phyloP scores from a whole-genome alignment of 2,329 filamentous ascomycete species.

The Cladophialophora immunda region DNA sequence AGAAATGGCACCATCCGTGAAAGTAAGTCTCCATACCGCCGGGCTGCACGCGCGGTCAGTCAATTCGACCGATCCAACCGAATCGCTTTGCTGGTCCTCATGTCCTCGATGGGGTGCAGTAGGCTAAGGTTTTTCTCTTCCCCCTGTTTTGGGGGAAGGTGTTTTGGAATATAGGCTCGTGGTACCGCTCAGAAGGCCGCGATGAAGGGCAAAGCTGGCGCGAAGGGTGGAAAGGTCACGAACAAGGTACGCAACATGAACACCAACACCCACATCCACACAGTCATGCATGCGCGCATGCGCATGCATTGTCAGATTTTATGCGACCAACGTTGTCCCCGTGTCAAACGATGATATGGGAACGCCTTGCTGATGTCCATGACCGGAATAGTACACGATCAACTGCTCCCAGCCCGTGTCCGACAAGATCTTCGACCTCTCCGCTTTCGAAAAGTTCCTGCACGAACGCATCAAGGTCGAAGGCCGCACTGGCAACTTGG shows the following conservation, averaged over 20 bases:
- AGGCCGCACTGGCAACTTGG: constrained; percentile 96
- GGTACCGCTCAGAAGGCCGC: constrained; percentile 44
- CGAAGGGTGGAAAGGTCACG: constrained; percentile 51
- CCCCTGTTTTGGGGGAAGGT: constrained; percentile 47
- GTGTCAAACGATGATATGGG: neutral
- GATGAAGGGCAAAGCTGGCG: neutral
- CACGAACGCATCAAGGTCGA: constrained; percentile 99
- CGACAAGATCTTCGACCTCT: constrained; percentile 99
- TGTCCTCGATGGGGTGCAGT: constrained; percentile 66
- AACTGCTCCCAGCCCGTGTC: constrained; percentile 97
- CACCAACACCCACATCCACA: neutral
- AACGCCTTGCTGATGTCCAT: neutral
- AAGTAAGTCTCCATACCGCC: constrained; percentile 37
- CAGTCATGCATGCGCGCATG: neutral
- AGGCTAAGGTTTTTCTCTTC: constrained; percentile 79
- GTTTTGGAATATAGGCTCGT: constrained; percentile 50
- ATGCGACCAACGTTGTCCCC: neutral
- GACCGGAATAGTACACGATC: constrained; percentile 84
- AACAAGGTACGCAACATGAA: constrained; percentile 51
- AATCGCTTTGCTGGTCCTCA: constrained; percentile 89
- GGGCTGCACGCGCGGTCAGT: neutral
- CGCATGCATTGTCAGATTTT: neutral
- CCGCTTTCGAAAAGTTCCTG: constrained; percentile 99
- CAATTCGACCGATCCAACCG: constrained; percentile 58
- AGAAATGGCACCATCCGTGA: constrained; percentile 39